Conservation (phyloP, 2,329 filamentous ascomycete species). For the Aspergillaceae sp. region DNA sequence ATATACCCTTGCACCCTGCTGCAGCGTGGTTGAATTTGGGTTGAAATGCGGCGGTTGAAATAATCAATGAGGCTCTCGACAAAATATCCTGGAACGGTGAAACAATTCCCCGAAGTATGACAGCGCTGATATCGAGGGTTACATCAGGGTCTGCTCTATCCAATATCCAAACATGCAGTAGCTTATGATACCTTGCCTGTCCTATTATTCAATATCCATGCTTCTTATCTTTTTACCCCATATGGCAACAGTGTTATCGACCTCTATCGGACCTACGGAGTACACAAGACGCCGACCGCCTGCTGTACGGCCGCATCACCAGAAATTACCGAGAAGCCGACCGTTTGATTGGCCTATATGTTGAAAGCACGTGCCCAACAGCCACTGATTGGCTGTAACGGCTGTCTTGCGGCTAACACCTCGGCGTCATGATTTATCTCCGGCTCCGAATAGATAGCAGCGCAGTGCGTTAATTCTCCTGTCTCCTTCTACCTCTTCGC, state of each 20-base stretch:
- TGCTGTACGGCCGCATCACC: conserved; percentile 8
- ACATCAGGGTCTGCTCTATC: not conserved
- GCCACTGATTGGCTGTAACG: too few relatives aligned
- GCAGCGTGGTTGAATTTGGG: too few relatives aligned
- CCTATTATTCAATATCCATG: too few relatives aligned
- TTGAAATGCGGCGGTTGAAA: not conserved
- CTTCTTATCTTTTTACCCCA: not conserved
- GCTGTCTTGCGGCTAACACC: not conserved
- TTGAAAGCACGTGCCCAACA: too few relatives aligned
- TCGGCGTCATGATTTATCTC: conserved; percentile 30
- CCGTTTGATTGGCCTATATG: conserved; percentile 19
- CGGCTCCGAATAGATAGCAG: conserved; percentile 5
- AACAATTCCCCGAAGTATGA: conserved; percentile 3
- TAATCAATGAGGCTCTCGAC: not conserved
- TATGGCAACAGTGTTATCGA: not conserved
- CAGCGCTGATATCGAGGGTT: not conserved
- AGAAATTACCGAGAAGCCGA: conserved; percentile 19
- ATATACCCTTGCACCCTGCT: too few relatives aligned
- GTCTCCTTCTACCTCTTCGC: not conserved
- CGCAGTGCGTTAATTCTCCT: not conserved
- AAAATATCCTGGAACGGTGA: conserved; percentile 1
- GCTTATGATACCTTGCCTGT: not conserved
- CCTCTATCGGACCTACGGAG: too few relatives aligned
- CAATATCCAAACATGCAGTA: not conserved
- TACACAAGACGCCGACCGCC: not conserved